phyloP scores from a whole-genome alignment of 805 yeast genomes.

The Hanseniaspora clermontiae region DNA sequence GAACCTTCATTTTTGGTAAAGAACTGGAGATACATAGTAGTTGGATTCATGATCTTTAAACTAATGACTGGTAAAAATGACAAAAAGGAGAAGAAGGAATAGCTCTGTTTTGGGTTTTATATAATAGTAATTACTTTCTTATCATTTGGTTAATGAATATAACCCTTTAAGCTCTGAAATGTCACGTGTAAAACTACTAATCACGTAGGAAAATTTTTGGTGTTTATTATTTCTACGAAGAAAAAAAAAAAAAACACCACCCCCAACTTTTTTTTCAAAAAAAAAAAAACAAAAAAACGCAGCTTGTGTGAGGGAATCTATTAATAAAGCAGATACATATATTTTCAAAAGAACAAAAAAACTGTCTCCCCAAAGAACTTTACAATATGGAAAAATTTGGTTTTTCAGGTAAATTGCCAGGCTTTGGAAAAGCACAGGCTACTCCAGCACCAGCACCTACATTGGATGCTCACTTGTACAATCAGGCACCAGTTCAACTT shows the following conservation, averaged over 20 bases:
- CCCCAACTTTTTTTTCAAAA: too few relatives aligned
- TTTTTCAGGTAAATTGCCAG: constrained; percentile 25
- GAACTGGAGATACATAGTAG: constrained; percentile 13
- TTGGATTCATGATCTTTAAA: constrained; percentile 11
- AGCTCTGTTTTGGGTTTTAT: too few relatives aligned
- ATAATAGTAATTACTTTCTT: neutral
- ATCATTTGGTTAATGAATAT: neutral
- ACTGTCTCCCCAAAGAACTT: neutral
- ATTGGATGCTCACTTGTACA: constrained; percentile 27
- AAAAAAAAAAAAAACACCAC: neutral
- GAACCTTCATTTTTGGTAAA: constrained; percentile 11
- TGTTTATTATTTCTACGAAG: neutral
- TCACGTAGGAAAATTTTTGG: neutral
- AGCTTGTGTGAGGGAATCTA: neutral
- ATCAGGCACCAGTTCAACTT: constrained; percentile 25
- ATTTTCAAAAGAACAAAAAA: neutral
- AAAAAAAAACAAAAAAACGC: neutral
- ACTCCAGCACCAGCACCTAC: constrained; percentile 23
- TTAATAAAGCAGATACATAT: too few relatives aligned
- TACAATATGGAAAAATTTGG: constrained; percentile 27
- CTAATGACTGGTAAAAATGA: neutral
- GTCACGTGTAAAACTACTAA: too few relatives aligned
- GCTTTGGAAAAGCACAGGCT: constrained; percentile 26
- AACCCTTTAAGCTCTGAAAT: neutral
- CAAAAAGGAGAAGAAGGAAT: neutral